Evolutionary conservation across 805 yeast species (phyloP).

Genomic region (Lachancea waltii): DNA sequence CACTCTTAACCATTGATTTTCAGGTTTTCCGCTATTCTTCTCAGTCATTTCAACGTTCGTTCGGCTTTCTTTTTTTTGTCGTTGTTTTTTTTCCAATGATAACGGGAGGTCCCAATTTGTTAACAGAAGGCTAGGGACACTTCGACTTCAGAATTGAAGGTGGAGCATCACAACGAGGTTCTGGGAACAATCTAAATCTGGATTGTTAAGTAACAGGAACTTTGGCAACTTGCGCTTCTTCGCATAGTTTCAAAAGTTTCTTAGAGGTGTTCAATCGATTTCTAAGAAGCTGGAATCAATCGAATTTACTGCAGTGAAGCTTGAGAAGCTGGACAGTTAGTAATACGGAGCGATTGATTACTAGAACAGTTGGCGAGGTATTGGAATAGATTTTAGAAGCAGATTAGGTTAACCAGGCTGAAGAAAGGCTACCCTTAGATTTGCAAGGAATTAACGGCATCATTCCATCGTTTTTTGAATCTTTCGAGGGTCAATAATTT

Average conservation of each 20-base stretch:
- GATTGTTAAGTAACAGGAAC: too few relatives aligned
- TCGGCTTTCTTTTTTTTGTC: background rate
- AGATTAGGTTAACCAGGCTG: too few relatives aligned
- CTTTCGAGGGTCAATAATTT: background rate
- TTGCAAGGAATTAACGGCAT: background rate
- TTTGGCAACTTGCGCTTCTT: too few relatives aligned
- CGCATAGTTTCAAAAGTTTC: too few relatives aligned
- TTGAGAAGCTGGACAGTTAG: too few relatives aligned
- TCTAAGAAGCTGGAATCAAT: too few relatives aligned
- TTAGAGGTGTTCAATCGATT: too few relatives aligned
- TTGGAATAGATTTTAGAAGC: background rate
- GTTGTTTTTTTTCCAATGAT: background rate
- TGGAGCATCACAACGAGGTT: background rate
- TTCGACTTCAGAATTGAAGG: background rate
- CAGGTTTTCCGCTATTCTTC: background rate
- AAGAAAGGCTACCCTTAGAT: too few relatives aligned
- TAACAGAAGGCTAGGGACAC: background rate
- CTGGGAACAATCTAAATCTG: too few relatives aligned
- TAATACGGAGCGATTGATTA: too few relatives aligned
- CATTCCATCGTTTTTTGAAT: background rate
- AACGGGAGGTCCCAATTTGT: background rate
- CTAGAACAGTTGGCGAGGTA: too few relatives aligned
- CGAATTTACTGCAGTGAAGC: too few relatives aligned
- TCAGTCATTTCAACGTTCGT: background rate
- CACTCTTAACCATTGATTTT: background rate